Conservation (phyloP, 345 rosid species). For the Citrus sp. region DNA sequence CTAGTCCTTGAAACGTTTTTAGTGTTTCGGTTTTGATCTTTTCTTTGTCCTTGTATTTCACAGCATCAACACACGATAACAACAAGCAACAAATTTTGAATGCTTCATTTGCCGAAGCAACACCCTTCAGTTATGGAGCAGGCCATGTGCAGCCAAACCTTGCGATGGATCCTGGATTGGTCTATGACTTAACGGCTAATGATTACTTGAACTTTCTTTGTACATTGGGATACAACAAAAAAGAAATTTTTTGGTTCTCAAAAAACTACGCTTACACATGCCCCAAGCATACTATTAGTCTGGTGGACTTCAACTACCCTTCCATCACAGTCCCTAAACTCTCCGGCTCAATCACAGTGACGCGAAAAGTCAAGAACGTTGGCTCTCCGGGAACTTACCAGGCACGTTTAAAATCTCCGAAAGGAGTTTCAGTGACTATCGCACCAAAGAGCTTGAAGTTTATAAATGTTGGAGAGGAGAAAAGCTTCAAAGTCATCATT, state of each 20-base stretch:
- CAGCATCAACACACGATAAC: conserved; percentile 64
- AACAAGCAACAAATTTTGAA: conserved; percentile 38
- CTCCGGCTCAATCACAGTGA: conserved; percentile 28
- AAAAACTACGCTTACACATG: conserved; percentile 33
- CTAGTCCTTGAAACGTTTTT: neutral
- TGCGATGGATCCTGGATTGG: conserved; percentile 78
- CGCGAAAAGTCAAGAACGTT: conserved; percentile 61
- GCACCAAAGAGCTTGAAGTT: conserved; percentile 50
- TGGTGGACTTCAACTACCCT: conserved; percentile 75
- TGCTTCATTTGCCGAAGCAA: conserved; percentile 41
- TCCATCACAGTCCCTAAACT: conserved; percentile 58
- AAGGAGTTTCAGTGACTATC: conserved; percentile 47
- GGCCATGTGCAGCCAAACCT: conserved; percentile 83
- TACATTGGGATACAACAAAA: conserved; percentile 52
- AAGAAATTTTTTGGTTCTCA: conserved; percentile 34
- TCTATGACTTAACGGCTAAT: conserved; percentile 45
- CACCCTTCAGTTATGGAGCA: conserved; percentile 72
- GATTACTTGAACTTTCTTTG: conserved; percentile 81
- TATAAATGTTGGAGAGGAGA: conserved; percentile 53
- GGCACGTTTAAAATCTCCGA: conserved; percentile 34
- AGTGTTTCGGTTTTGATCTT: neutral
- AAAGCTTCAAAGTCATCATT: conserved; percentile 44
- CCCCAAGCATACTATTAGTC: conserved; percentile 29
- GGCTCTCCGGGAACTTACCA: conserved; percentile 58
- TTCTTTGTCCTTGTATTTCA: neutral